A percentile compares a stretch with the other conserved stretches of the same genome.
phyloP scores from a whole-genome alignment of 108 stramenopile genomes.

The Poteriospumella lacustris region DNA sequence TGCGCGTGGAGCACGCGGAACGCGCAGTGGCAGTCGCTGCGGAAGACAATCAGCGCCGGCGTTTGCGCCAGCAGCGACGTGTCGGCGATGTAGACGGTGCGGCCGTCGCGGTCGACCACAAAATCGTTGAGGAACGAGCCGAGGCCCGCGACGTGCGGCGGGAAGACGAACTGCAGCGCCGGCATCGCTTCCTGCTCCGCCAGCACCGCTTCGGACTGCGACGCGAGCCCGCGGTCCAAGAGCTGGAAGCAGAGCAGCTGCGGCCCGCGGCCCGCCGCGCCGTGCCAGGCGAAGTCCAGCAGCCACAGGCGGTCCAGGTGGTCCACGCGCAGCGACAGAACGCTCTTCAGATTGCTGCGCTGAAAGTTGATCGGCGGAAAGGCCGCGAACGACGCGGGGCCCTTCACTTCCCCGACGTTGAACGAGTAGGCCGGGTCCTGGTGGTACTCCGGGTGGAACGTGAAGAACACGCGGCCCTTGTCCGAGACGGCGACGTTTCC shows the following conservation, averaged over 20 bases:
- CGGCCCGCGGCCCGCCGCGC: not conserved
- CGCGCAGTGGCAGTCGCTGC: not conserved
- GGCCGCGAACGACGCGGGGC: not conserved
- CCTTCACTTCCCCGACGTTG: not conserved
- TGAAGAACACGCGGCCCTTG: constrained; percentile 13
- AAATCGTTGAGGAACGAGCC: constrained; percentile 26
- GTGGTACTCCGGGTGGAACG: constrained; percentile 18
- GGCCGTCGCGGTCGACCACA: constrained; percentile 2
- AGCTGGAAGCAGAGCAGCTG: no score
- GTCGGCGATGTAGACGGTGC: constrained; percentile 16
- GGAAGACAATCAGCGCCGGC: constrained; percentile 5
- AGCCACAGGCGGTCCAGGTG: constrained; percentile 10
- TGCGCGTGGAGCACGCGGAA: not conserved
- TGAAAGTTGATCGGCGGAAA: constrained; percentile 2
- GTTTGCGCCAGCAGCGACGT: not conserved
- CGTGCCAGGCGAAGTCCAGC: constrained; percentile 18
- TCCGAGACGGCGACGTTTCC: constrained; percentile 11
- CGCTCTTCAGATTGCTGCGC: not conserved
- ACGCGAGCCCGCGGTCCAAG: not conserved
- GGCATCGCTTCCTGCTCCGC: no score
- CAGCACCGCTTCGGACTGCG: no score
- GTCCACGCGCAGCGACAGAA: constrained; percentile 16
- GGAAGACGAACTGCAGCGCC: constrained; percentile 6
- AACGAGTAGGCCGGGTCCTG: not conserved
- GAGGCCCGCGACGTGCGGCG: constrained; percentile 2